These are phyloP conservation scores for Gypsophila paniculata DNA, from an alignment of 179 eudicot genomes.

Conservation along the genomic window DNA sequence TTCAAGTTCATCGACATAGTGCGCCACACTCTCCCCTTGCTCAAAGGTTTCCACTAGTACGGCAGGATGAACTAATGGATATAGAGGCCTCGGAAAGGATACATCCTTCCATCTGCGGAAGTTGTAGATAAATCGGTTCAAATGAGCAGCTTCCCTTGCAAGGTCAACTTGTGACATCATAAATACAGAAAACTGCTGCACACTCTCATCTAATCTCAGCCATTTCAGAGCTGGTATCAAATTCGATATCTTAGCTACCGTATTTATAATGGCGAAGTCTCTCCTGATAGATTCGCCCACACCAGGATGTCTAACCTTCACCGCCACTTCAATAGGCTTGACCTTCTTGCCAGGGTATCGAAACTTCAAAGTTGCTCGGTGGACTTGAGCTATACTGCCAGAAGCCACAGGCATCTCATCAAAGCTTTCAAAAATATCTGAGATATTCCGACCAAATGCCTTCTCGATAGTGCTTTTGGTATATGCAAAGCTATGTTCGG, in stretches of 20 bases:
- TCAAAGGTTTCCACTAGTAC: conserved; percentile 85
- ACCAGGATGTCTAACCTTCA: conserved; percentile 91
- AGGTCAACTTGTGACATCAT: conserved; percentile 98
- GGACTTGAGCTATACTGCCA: conserved; percentile 88
- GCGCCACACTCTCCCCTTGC: conserved; percentile 82
- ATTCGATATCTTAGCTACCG: conserved; percentile 59
- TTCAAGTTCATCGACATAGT: conserved; percentile 69
- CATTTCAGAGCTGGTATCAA: conserved; percentile 66
- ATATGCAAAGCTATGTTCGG: conserved; percentile 70
- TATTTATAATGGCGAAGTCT: conserved; percentile 79
- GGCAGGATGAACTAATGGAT: conserved; percentile 94
- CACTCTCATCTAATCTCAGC: conserved; percentile 86
- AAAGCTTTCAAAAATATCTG: conserved; percentile 77
- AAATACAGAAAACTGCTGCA: conserved; percentile 83
- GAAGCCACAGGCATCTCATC: conserved; percentile 81
- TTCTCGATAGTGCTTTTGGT: conserved; percentile 65
- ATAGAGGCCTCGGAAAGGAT: conserved; percentile 85
- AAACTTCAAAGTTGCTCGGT: conserved; percentile 62
- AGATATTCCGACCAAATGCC: conserved; percentile 76
- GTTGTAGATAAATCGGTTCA: conserved; percentile 85
- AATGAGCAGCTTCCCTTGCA: conserved; percentile 90
- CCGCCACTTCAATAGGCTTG: conserved; percentile 81
- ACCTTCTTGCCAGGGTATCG: conserved; percentile 50
- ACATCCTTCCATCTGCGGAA: conserved; percentile 83
- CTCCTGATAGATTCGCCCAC: conserved; percentile 79